Evolutionary conservation across 2,329 filamentous ascomycete genomes (phyloP), one percentile per base, ranked within the genome.

Genomic region (Blastomyces parvus): DNA sequence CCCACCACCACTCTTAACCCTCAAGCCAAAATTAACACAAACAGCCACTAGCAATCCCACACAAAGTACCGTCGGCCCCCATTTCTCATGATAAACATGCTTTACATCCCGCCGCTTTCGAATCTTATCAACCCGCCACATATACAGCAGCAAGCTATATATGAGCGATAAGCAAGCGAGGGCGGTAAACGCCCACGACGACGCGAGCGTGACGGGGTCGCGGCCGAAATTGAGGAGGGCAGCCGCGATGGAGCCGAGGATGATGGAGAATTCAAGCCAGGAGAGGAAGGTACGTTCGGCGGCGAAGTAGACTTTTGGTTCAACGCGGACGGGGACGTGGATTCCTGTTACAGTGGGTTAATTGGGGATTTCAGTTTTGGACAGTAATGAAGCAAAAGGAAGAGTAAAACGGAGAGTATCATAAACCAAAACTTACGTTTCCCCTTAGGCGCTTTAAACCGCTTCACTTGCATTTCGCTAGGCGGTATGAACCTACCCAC

Each of bases 241-340:
- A 8, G 89, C 88, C 14, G 91, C 90, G 69, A 96, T 93, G 36
- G 89, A 88, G 69, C 90, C 91, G 62, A 99, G 87, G 73, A 97
- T 92, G 72, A 97, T 96, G 59, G 89, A 93, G 77, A 96, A 97
- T 76, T 99, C 93, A 70, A 99, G 88, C 91, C 94, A 99, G 66
- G 91, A 90, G 63, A 99, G 83, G 78, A 97, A 99, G 0, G 94
- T 99, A 67, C 94, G 86, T 77, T 99, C 94, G 0, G 91, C 92
- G 27, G 94, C 94, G 73, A 99, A 96, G 76, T 91, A 96, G 60
- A 99, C 94, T 78, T 99, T 99, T 42, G 94, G 94, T 76, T 99
- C 94, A 42, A 99, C 92, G 59, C 94, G 87, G 62, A 97, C 88
- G 17, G 93, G 93, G 30, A 99, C 94, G 71, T 97, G 93, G 64